Conservation (phyloP, 768 basidiomycete genomes). For the Fistulinella prunicolor region DNA sequence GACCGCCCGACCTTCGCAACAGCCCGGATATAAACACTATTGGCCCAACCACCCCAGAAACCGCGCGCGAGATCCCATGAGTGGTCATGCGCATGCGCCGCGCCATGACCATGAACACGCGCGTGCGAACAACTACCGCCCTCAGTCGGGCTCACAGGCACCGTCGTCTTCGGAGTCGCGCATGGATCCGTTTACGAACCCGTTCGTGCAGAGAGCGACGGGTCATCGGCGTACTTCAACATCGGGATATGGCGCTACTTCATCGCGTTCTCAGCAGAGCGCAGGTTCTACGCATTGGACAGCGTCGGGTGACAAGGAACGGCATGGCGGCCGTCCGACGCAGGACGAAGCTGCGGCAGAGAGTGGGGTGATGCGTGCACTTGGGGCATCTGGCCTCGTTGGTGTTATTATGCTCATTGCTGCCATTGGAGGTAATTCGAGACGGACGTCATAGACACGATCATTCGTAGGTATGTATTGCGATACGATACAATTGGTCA, state of each 20-base stretch:
- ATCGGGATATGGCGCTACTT: not conserved
- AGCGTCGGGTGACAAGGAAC: not conserved
- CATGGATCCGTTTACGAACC: conserved; percentile 23
- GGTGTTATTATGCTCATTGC: conserved; percentile 27
- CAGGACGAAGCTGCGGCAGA: conserved; percentile 24
- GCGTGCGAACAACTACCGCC: conserved; percentile 2
- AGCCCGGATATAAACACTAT: conserved; percentile 22
- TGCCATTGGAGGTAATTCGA: conserved; percentile 14
- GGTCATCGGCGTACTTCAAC: conserved; percentile 8
- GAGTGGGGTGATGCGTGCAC: conserved; percentile 24
- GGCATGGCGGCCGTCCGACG: conserved; percentile 10
- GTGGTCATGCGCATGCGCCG: conserved; percentile 7
- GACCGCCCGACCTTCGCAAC: conserved; percentile 24
- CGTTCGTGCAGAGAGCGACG: conserved; percentile 29
- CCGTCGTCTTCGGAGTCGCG: conserved; percentile 1
- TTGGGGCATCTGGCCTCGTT: conserved; percentile 28
- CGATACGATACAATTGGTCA: not conserved
- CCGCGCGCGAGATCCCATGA: conserved; percentile 14
- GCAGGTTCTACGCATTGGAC: conserved; percentile 4
- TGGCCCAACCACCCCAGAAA: conserved; percentile 28
- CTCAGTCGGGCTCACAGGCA: conserved; percentile 3
- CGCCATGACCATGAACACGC: conserved; percentile 11
- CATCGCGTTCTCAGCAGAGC: conserved; percentile 2
- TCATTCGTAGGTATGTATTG: not conserved
- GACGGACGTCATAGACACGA: conserved; percentile 11